Evolutionary conservation across 805 yeast genomes (phyloP), one percentile per base, ranked within the genome.

Genomic region (Myxozyma geophila): DNA sequence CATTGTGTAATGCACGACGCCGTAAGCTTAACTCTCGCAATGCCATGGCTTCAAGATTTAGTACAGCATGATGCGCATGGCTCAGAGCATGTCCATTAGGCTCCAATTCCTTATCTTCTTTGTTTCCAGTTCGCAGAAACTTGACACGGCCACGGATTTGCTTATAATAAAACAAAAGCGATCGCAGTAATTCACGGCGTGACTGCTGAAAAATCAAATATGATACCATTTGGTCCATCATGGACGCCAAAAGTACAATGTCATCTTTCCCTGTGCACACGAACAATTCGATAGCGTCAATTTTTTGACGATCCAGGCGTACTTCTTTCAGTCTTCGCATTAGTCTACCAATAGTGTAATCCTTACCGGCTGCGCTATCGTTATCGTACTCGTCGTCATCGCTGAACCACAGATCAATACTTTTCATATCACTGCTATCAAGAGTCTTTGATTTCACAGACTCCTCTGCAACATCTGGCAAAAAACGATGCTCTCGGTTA

Each of bases 271-370:
- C 66, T 6, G 44, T 41, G 21, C 46, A 48, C 10, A 63, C 60
- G 52, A 68, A 68, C 23, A 37, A 23, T 52, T 56, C 65, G 13
- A 68, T 54, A 12, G 60, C 53, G 12, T 60, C 63, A 19, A 68
- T 60, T 50, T 67, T 68, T 53, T 68, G 63, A 7, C 71, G 62
- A 49, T 68, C 71, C 17, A 68, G 49, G 17, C 70, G 60, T 9
- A 60, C 44, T 19, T 58, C 50, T 17, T 56, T 55, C 17, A 68
- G 50, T 19, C 55, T 41, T 4, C 56, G 53, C 39, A 68, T 39
- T 7, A 68, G 54, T 2, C 46, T 28, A 7, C 59, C 63, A 33
- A 65, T 54, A 41, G 54, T 48, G 7, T 39, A 19, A 37, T 37
- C 49, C 28, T 43, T 39, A 10, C 47, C 47, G 39, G 36, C n/a